These are phyloP conservation scores for Eucalyptus sp. DNA, from an alignment of 345 rosid species.

Conservation along the genomic window DNA sequence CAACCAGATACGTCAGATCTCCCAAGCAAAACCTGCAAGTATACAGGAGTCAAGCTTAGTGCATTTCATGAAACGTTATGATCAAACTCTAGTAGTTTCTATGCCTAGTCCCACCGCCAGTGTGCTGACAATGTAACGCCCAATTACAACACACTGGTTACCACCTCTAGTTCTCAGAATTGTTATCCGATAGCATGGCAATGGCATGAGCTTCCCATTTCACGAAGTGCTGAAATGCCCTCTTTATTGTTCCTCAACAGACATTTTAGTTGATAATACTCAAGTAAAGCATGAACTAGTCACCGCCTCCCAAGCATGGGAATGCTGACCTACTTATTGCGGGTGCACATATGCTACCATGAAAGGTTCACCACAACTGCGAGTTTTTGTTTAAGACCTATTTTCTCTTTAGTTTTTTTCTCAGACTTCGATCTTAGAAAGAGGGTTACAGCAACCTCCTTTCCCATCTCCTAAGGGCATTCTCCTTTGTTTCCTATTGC, in stretches of 20 bases:
- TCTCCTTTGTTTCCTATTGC: neutral
- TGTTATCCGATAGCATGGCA: neutral
- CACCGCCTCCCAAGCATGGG: neutral
- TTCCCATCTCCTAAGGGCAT: neutral
- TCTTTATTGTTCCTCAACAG: neutral
- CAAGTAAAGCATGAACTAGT: neutral
- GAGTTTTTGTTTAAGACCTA: neutral
- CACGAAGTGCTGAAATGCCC: neutral
- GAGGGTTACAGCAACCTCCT: neutral
- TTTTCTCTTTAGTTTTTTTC: neutral
- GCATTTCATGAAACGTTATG: neutral
- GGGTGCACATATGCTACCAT: neutral
- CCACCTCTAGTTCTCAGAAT: neutral
- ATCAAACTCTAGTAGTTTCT: neutral
- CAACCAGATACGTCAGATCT: constrained; percentile 98
- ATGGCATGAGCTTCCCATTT: neutral
- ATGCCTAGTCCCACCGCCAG: neutral
- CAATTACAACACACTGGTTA: neutral
- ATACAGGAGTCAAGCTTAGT: neutral
- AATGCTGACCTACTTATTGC: neutral
- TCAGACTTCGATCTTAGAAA: neutral
- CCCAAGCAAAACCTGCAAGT: constrained; percentile 86
- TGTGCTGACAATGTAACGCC: neutral
- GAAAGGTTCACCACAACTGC: neutral
- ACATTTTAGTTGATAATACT: neutral